Evolutionary conservation across 2,329 filamentous ascomycete species (phyloP).

Genomic region (Monilinia polystroma): DNA sequence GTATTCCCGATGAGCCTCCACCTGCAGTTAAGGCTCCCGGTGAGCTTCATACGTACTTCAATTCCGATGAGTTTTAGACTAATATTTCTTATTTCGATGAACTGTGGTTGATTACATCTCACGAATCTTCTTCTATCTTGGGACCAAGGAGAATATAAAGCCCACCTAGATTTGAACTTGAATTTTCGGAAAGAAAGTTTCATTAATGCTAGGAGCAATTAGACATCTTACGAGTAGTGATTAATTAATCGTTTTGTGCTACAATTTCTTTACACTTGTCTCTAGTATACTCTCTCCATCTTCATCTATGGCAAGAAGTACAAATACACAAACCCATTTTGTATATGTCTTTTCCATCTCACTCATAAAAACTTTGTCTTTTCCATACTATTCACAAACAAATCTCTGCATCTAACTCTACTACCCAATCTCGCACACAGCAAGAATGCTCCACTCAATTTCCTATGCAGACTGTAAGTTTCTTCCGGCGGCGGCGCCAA

Average conservation of each 20-base stretch:
- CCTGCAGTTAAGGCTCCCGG: not conserved
- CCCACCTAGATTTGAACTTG: too few relatives aligned
- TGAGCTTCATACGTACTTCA: not conserved
- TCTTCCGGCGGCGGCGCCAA: constrained; percentile 92
- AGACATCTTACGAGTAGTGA: not conserved
- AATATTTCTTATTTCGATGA: too few relatives aligned
- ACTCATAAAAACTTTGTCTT: constrained; percentile 32
- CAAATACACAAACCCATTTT: not conserved
- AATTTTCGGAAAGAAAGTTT: too few relatives aligned
- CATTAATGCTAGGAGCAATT: not conserved
- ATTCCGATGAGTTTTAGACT: too few relatives aligned
- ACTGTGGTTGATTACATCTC: too few relatives aligned
- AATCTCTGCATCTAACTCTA: constrained; percentile 72
- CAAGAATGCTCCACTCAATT: constrained; percentile 91
- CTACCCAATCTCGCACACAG: constrained; percentile 86
- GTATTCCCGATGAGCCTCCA: not conserved
- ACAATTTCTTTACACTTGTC: not conserved
- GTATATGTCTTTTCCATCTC: not conserved
- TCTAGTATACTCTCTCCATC: not conserved
- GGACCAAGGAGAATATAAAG: too few relatives aligned
- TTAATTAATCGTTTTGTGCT: not conserved
- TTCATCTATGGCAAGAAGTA: too few relatives aligned
- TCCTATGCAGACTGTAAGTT: constrained; percentile 93
- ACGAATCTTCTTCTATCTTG: too few relatives aligned
- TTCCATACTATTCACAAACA: constrained; percentile 60